Base-by-base conservation (phyloP, 441 rosid species). In the Hypseocharis bilobata region DNA sequence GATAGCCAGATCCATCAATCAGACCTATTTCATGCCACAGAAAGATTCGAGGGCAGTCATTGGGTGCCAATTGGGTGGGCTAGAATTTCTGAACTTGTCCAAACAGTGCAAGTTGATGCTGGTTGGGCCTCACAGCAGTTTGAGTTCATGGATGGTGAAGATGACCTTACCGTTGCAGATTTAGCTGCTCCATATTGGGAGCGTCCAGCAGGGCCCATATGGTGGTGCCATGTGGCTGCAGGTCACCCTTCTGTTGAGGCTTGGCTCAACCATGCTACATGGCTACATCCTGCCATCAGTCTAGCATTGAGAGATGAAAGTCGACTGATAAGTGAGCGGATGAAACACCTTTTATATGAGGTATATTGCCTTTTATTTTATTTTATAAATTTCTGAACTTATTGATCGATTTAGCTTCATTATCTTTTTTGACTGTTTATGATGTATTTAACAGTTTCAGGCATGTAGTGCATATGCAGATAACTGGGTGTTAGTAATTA, bases 101-200 rank as follows among this genome's bases (percentile, higher is more conserved):
- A 88, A 69, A 79, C 66, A 36, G 85, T 84, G 63, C 87, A 91
- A 80, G 82, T 81, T 59, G 88, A 88, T 56, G 83, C 77, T 7
- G 84, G 76, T 65, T 93, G 96, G 97, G 76, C 85, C 25, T 26
- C 76, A 2, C 80, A 83, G 70, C 81, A 72, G 44, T 60, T 81
- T 30, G 89, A 84, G 13, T 52, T 81, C 34, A 63, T 80, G 61
- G 87, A 81, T 72, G 82, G 77, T 4, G 92, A 84, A 76, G 85
- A 82, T 30, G 87, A 72, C 67, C 67, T 88, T 19, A 83, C 91
- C 1, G 89, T 83, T 38, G 95, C 97, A 62, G 97, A 93, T 77
- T 77, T 93, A 84, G 97, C 96, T 1, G 85, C 95, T 55, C 98
- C 98, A 0, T 93, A 87, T 29, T 93, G 98, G 98, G 96, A 88